Evolutionary conservation across 192 early-diverging fungal species (phyloP), one percentile per base, ranked within the genome.

Genomic region (Backusella tarrabulga): DNA sequence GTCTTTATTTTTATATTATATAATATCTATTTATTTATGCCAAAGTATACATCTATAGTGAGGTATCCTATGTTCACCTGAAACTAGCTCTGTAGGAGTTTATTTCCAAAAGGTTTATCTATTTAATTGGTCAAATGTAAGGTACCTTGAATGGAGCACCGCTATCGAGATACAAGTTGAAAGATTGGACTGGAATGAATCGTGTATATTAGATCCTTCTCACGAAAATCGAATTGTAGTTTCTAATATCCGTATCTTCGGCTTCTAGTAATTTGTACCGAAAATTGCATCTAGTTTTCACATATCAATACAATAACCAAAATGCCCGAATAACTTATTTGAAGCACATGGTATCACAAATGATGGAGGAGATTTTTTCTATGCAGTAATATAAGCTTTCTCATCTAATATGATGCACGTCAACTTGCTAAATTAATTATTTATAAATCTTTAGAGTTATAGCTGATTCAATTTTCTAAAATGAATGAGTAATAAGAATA

Each of bases 271-370:
- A 32, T 56, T 56, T 56, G 8, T 9, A 21, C n/a, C 8, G n/a
- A 21, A 56, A 56, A 21, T n/a, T n/a, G 21, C 3, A 56, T 9
- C 9, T 8, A 21, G 21, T 21, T 56, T n/a, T 54, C 52, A 2
- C 54, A 21, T 21, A 3, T 6, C 6, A 56, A 56, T 56, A 21
- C 3, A 7, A 26, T 56, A 56, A 21, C n/a, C 2, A 21, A 9
- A 17, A 40, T 44, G 54, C 54, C 9, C 21, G 3, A 56, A 21
- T 56, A 56, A 21, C n/a, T 56, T 56, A 21, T 21, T 56, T 56
- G 54, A 21, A 56, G 54, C 54, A n/a, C 54, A 56, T 56, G 54
- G 54, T 56, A 56, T 56, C 54, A 56, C 54, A 56, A 56, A 56
- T 56, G 54, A 56, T 56, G n/a, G 54, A 56, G 54, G 42, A 56